phyloP scores from a whole-genome alignment of 2,329 filamentous ascomycete genomes.

The Raffaelea ambrosiae region DNA sequence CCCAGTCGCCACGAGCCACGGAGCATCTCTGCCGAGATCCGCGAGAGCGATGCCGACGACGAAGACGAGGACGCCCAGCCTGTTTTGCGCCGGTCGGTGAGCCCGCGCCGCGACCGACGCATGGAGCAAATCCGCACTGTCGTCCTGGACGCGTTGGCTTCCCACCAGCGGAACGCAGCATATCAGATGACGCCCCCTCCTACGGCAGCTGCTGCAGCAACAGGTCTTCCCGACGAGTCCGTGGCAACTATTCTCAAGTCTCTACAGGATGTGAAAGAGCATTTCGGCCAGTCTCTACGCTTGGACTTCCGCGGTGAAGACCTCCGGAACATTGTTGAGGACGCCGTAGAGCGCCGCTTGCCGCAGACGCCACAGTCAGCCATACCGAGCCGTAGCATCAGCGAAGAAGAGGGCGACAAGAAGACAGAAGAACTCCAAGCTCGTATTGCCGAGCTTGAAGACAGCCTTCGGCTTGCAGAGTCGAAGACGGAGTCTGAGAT shows the following conservation, averaged over 20 bases:
- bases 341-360: constrained; percentile 51
- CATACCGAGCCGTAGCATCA: constrained; percentile 19
- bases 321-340: constrained; percentile 54
- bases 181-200: too few species aligned
- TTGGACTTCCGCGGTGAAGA: constrained; percentile 41
- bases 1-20: constrained; percentile 52
- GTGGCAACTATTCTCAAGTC: constrained; percentile 55
- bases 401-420: constrained; percentile 33
- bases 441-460: constrained; percentile 52
- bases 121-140: constrained; percentile 72
- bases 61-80: constrained; percentile 68
- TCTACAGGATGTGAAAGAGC: constrained; percentile 53
- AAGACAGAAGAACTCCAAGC: constrained; percentile 50
- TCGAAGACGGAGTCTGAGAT: constrained; percentile 40
- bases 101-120: constrained; percentile 69
- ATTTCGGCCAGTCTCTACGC: constrained; percentile 36
- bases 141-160: constrained; percentile 63
- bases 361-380: constrained; percentile 34
- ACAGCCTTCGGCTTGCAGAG: constrained; percentile 41
- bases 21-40: constrained; percentile 60
- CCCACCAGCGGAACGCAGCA: constrained; percentile 32
- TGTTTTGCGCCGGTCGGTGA: constrained; percentile 57
- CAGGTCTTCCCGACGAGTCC: constrained; percentile 19
- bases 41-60: constrained; percentile 88
- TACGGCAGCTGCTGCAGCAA: too few species aligned